Evolutionary conservation across 2,329 filamentous ascomycete species (phyloP).

Genomic region (Thielaviopsis populi): DNA sequence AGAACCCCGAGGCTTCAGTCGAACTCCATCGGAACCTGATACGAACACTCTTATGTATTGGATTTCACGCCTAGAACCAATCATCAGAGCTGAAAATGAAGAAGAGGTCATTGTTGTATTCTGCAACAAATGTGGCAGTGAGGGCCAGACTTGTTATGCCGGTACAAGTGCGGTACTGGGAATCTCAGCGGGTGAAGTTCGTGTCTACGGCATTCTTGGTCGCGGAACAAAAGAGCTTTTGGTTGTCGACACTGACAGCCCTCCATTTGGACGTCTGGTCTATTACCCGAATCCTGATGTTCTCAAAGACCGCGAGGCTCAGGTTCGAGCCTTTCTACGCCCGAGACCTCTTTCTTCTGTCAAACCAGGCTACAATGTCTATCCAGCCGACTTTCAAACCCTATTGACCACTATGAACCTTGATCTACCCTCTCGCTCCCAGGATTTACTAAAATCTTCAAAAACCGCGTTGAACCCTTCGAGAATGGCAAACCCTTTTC

Average conservation of each 20-base stretch:
- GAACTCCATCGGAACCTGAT: constrained; percentile 43
- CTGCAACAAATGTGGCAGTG: constrained; percentile 54
- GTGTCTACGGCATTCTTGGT: constrained; percentile 53
- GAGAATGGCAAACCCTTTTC: neutral
- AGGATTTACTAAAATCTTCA: neutral
- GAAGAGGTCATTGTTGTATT: constrained; percentile 56
- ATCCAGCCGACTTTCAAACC: neutral
- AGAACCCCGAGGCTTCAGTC: constrained; percentile 32
- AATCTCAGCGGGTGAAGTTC: constrained; percentile 48
- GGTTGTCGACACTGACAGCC: constrained; percentile 44
- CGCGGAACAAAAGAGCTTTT: constrained; percentile 52
- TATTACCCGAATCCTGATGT: constrained; percentile 20
- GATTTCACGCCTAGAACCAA: constrained; percentile 53
- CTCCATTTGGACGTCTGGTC: constrained; percentile 33
- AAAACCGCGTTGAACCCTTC: neutral
- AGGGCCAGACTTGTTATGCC: constrained; percentile 51
- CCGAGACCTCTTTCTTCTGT: neutral
- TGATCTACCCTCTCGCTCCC: neutral
- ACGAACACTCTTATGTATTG: constrained; percentile 64
- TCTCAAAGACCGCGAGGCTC: neutral
- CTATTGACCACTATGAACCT: neutral
- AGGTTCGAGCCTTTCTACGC: constrained; percentile 3
- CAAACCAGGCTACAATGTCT: neutral
- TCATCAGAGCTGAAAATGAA: constrained; percentile 35
- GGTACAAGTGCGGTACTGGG: constrained; percentile 59